phyloP scores from a whole-genome alignment of 768 basidiomycete genomes.

The Suillus lakei region DNA sequence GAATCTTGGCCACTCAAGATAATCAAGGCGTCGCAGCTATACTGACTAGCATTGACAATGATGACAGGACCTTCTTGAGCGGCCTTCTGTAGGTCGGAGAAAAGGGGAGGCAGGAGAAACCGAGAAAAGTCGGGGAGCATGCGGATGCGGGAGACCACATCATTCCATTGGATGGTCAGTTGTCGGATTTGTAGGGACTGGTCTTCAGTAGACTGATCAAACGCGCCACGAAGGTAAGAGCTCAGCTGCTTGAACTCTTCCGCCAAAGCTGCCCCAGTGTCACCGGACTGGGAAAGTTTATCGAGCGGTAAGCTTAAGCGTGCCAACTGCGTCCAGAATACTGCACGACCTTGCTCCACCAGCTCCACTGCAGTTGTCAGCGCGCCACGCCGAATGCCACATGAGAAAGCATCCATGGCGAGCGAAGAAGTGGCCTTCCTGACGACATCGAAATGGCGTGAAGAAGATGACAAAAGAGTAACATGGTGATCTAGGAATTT shows the following conservation, averaged over 20 bases:
- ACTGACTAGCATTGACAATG: conserved; percentile 16
- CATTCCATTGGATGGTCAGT: conserved; percentile 12
- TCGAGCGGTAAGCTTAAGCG: too few species aligned
- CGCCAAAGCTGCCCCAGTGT: too few species aligned
- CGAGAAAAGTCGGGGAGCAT: conserved; percentile 15
- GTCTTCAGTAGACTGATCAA: conserved; percentile 1
- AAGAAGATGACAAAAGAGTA: too few species aligned
- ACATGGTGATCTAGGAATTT: too few species aligned
- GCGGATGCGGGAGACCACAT: conserved; percentile 17
- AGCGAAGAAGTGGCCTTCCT: too few species aligned
- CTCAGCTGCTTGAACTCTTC: conserved; percentile 30
- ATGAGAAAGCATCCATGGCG: too few species aligned
- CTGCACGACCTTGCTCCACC: too few species aligned
- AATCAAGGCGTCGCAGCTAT: conserved; percentile 21
- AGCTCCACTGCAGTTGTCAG: too few species aligned
- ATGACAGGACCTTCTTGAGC: conserved; percentile 21
- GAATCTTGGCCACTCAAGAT: conserved; percentile 11
- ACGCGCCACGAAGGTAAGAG: conserved; percentile 3
- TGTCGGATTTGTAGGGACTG: not conserved
- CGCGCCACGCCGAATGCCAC: too few species aligned
- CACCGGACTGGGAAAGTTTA: too few species aligned
- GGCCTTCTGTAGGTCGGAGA: conserved; percentile 10
- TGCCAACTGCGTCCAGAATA: too few species aligned
- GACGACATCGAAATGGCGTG: too few species aligned
- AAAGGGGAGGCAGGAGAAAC: conserved; percentile 15